These are phyloP conservation scores for Tilletia caries DNA, from an alignment of 1,284 basidiomycete species.

Conservation along the genomic window DNA sequence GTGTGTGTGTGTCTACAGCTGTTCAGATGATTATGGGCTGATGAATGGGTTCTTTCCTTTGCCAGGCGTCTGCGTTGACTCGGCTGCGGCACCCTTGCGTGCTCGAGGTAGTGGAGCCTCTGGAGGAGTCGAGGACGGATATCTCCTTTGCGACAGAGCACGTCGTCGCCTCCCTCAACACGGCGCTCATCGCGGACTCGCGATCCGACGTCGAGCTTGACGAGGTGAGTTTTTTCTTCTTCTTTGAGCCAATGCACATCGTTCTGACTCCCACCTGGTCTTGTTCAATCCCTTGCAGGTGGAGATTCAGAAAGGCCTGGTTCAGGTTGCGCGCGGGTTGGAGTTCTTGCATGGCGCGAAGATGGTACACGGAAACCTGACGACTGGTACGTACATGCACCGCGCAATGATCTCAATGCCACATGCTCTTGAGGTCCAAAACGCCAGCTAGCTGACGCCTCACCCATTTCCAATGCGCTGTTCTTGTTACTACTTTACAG, in stretches of 20 bases:
- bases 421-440: too few relatives aligned
- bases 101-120: constrained; percentile 96
- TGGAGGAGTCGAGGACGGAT: constrained; percentile 81
- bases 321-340: constrained; percentile 89
- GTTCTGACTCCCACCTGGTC: not conserved
- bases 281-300: constrained; percentile 20
- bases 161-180: constrained; percentile 35
- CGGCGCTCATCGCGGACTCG: constrained; percentile 27
- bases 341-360: constrained; percentile 87
- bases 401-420: constrained; percentile 1
- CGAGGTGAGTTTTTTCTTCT: constrained; percentile 75
- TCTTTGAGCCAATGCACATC: constrained; percentile 66
- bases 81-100: constrained; percentile 89
- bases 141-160: constrained; percentile 87
- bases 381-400: constrained; percentile 65
- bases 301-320: constrained; percentile 91
- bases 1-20: too few relatives aligned
- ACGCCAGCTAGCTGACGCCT: constrained; percentile 1
- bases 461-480: not conserved
- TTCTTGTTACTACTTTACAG: too few relatives aligned
- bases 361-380: constrained; percentile 86
- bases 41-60: too few relatives aligned
- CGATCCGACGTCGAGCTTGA: constrained; percentile 42
- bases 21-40: too few relatives aligned
- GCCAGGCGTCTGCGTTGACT: constrained; percentile 76